Evolutionary conservation across 2,329 filamentous ascomycete genomes (phyloP).

Genomic region (Raffaelea arxii): DNA sequence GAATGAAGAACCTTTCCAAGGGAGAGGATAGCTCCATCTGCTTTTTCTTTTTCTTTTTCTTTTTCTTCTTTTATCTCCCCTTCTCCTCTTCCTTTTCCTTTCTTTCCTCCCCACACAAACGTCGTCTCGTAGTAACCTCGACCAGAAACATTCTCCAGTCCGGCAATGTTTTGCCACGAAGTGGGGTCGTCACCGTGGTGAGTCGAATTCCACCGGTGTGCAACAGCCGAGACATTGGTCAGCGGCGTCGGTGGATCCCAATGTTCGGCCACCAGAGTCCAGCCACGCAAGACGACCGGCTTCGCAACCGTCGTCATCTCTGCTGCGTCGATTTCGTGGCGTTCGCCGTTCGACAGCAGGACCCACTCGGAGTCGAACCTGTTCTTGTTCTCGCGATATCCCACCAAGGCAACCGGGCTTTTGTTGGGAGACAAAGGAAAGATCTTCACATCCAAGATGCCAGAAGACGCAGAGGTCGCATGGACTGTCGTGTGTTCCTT

Average conservation of each 20-base stretch:
- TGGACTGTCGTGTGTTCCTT: neutral
- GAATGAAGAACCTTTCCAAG: slow-evolving; percentile 7
- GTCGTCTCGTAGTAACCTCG: slow-evolving; percentile 5
- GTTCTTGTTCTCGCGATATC: neutral
- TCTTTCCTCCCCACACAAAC: slow-evolving; percentile 1
- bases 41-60: no score
- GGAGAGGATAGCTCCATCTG: slow-evolving; percentile 4
- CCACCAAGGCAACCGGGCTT: neutral
- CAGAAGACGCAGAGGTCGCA: neutral
- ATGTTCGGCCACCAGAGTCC: slow-evolving; percentile 8
- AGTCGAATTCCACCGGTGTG: slow-evolving; percentile 5
- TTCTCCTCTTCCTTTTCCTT: no score
- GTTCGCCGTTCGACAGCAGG: neutral
- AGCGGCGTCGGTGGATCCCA: slow-evolving; percentile 7
- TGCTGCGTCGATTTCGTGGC: neutral
- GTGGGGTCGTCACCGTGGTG: neutral
- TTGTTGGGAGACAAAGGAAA: no score
- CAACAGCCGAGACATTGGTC: neutral
- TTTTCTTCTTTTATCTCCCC: no score
- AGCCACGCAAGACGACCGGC: slow-evolving; percentile 1
- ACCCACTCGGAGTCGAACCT: neutral
- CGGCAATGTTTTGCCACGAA: slow-evolving; percentile 6
- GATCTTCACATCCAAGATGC: neutral
- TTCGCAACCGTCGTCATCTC: neutral
- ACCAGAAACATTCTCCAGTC: slow-evolving; percentile 6